A percentile compares a stretch with the other conserved stretches of the same genome.
phyloP scores from a whole-genome alignment of 805 yeast species.

The Hanseniaspora jakobsenii region DNA sequence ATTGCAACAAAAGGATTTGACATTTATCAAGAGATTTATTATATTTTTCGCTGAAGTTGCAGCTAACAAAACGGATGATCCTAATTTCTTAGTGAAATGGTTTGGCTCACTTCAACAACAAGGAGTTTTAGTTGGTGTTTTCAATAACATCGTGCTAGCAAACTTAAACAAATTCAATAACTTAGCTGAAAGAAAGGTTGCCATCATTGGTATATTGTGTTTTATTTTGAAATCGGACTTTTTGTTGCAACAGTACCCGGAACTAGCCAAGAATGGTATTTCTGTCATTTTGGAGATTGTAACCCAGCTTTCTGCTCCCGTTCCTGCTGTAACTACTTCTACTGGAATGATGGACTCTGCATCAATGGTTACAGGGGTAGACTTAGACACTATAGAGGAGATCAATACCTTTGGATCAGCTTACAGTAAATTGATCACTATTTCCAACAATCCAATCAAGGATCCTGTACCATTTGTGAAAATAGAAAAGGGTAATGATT shows the following conservation, averaged over 20 bases:
- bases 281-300: constrained; percentile 32
- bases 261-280: constrained; percentile 34
- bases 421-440: constrained; percentile 59
- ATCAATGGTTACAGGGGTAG: constrained; percentile 19
- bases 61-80: constrained; percentile 30
- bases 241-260: constrained; percentile 34
- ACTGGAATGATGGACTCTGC: constrained; percentile 27
- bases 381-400: constrained; percentile 48
- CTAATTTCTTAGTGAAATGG: constrained; percentile 47
- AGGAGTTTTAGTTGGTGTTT: constrained; percentile 42
- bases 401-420: constrained; percentile 75
- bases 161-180: constrained; percentile 38
- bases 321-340: too few relatives aligned
- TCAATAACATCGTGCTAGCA: constrained; percentile 30
- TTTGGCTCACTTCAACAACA: constrained; percentile 58
- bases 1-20: constrained; percentile 70
- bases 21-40: constrained; percentile 59
- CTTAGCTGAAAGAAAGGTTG: constrained; percentile 44
- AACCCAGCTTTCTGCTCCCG: constrained; percentile 25
- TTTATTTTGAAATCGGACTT: constrained; percentile 29
- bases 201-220: constrained; percentile 39
- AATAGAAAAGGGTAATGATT: constrained; percentile 22
- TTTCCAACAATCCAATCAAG: constrained; percentile 41
- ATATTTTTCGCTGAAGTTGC: constrained; percentile 48
- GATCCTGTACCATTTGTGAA: constrained; percentile 58